phyloP scores from a whole-genome alignment of 352 stramenopile species.

The Pythium phragmiticola region DNA sequence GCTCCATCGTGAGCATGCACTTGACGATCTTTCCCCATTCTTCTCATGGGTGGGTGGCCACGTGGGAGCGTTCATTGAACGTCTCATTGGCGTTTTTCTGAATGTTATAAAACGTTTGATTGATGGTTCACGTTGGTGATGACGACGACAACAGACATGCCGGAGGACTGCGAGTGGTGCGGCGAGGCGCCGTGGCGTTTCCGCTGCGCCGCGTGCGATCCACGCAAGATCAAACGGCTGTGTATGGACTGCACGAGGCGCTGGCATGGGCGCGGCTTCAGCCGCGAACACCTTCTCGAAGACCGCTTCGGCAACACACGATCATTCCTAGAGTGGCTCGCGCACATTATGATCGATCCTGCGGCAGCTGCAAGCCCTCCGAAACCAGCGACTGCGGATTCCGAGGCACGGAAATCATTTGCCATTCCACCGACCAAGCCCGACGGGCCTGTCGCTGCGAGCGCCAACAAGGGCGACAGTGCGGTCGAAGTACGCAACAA shows the following conservation, averaged over 20 bases:
- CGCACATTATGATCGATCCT: not conserved
- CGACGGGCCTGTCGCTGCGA: not conserved
- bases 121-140: slow-evolving; percentile 7
- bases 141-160: slow-evolving; percentile 4
- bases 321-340: slow-evolving; percentile 26
- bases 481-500: slow-evolving; percentile 5
- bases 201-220: slow-evolving; percentile 36
- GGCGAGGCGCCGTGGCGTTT: slow-evolving; percentile 35
- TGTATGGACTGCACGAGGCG: slow-evolving; percentile 32
- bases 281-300: slow-evolving; percentile 30
- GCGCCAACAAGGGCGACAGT: not conserved
- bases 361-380: not conserved
- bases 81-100: slow-evolving; percentile 1
- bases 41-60: slow-evolving; percentile 18
- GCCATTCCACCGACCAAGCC: not conserved
- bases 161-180: slow-evolving; percentile 36
- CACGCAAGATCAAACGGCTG: slow-evolving; percentile 28
- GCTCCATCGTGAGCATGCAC: slow-evolving; percentile 8
- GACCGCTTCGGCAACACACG: slow-evolving; percentile 26
- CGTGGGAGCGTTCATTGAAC: slow-evolving; percentile 10
- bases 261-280: slow-evolving; percentile 44
- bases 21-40: slow-evolving; percentile 12
- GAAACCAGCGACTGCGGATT: not conserved
- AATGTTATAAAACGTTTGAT: slow-evolving; percentile 28
- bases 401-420: not conserved